Base-by-base conservation (phyloP, 2,329 filamentous ascomycete genomes). In the Calcarisporium arbuscula region DNA sequence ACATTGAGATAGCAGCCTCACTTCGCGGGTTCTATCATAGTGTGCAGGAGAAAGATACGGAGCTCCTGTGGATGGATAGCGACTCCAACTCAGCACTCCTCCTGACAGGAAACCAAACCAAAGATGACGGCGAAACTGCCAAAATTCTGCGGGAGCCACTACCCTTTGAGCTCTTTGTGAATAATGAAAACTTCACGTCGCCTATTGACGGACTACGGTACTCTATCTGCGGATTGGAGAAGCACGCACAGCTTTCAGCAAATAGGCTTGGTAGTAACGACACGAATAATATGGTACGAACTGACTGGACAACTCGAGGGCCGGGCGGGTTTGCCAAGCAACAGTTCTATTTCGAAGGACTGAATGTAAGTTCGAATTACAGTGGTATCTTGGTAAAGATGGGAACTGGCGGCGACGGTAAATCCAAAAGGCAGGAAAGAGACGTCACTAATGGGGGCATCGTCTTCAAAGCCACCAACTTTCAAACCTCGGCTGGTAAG, bases 181-280 rank as follows among this genome's bases (percentile, higher is more conserved):
- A 80, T 35, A 77, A 82, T 41, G 60, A 66, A 22, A 72, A 79
- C 5, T n/a, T n/a, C n/a, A 67, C 77, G 39, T 64, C 61, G 10
- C 64, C 69, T 2, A 70, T 89, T 14, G 62, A 72, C 21, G 92
- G 92, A 0, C 51, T 98, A 35, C 71, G 77, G 37, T 77, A 77
- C 39, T 96, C 90, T 5, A 88, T 80, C 51, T 98, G 92, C 54
- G 92, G 87, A 2, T 63, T 96, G 30, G 68, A 72, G 43, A 72
- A 68, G 15, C 72, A 74, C 39, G 80, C 85, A 15, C 72, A 77
- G 47, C 77, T 85, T 37, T 68, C 68, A 30, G 70, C 72, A 5
- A 74, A 70, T 19, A 47, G 40, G 3, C 20, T 50, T 3, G 70
- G 70, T 25, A 64, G 74, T 40, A 69, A 72, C 36, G 56, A 62